Evolutionary conservation across 2,329 filamentous ascomycete species (phyloP).

Genomic region (Aspergillus sp.): DNA sequence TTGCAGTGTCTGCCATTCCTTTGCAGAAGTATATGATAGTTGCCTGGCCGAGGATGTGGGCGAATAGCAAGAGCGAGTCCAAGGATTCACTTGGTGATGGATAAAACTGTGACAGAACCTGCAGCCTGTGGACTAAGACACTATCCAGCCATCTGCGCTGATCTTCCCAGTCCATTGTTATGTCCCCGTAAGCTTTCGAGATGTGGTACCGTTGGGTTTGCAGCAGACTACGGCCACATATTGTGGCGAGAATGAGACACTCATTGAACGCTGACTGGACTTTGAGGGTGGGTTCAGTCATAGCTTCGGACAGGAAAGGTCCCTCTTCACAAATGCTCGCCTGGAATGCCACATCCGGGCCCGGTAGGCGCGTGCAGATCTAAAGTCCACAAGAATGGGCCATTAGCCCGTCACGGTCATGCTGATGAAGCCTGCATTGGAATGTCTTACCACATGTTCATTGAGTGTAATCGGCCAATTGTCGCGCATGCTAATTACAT

Average conservation of each 20-base stretch:
- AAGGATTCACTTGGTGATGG: constrained; percentile 10
- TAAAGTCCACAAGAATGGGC: constrained; percentile 6
- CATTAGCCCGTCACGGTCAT: not conserved
- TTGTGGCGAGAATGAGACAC: constrained; percentile 30
- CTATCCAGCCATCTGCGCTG: constrained; percentile 17
- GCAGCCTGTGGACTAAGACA: constrained; percentile 13
- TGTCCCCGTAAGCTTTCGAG: constrained; percentile 16
- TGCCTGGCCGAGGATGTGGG: constrained; percentile 17
- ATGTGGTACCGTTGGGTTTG: constrained; percentile 15
- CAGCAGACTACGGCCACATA: constrained; percentile 21
- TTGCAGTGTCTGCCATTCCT: not conserved
- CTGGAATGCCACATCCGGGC: constrained; percentile 3
- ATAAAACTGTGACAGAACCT: constrained; percentile 16
- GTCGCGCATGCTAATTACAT: constrained; percentile 29
- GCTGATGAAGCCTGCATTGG: not conserved
- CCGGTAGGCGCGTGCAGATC: constrained; percentile 34
- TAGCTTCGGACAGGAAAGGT: constrained; percentile 31
- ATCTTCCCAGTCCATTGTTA: constrained; percentile 10
- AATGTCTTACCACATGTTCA: constrained; percentile 24
- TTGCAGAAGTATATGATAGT: constrained; percentile 19
- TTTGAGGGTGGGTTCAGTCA: constrained; percentile 17
- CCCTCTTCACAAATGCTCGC: constrained; percentile 4
- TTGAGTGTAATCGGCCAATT: constrained; percentile 31
- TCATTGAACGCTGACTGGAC: constrained; percentile 26
- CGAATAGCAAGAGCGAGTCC: constrained; percentile 18